Base-by-base conservation (phyloP, 2,329 filamentous ascomycete genomes). In the Cercospora beticola region DNA sequence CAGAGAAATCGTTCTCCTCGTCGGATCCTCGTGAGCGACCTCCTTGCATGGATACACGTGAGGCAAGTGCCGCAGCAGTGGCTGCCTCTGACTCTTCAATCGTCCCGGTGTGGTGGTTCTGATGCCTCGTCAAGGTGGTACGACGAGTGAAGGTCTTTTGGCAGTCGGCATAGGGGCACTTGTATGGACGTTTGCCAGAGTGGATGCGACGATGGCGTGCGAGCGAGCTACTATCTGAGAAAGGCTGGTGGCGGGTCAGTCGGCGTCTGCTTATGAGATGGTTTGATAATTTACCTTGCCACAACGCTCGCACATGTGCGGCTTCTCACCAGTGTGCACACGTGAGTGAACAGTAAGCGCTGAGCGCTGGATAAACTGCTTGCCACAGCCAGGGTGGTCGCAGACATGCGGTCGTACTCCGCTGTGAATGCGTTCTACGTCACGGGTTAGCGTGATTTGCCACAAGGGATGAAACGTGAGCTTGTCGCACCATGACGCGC, bases 71-170 rank as follows among this genome's bases (percentile, higher is more conserved):
- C 52, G 93, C 93, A 36, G 92, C 93, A 0, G 93, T 97, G 4
- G 93, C 92, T 3, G 89, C 92, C 2, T 93, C 93, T 8, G 94
- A 93, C 80, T 98, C 94, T 79, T 97, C 94, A 16, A 97, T 92
- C 0, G 94, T 97, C 52, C 94, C 95, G 21, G 92, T 96, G 80
- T 98, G 95, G 76, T 97, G 92, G 75, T 97, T 97, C 81, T 97
- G 93, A 79, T 99, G 95, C 62, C 95, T 89, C 2, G 94, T 99
- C 70, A 99, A 84, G 2, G 95, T 98, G 0, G 95, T 98, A 72
- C 94, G 91, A 67, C 95, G 90, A 9, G 95, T 99, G 77, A 99
- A 99, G 0, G 94, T 98, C 86, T 98, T 98, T 78, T 98, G 94
- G 81, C 95, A 99, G 79, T 97, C 94, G 68, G 93, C 94, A 76